Evolutionary conservation across 2,329 filamentous ascomycete species (phyloP).

Genomic region (Cladosporium sp.): DNA sequence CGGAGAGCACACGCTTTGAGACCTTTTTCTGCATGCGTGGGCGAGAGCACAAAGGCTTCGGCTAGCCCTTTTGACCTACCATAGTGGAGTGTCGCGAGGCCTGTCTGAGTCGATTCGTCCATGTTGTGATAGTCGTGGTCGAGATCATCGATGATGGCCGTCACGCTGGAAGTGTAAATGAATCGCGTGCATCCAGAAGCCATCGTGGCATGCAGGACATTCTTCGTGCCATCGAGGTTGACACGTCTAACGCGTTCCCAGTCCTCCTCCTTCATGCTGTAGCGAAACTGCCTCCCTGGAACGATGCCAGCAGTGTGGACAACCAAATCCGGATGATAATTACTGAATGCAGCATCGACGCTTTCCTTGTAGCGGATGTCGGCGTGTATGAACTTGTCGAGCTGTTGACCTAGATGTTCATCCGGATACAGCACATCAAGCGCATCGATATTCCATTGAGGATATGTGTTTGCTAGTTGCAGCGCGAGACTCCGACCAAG

Average conservation of each 20-base stretch:
- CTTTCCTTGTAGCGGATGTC: slow-evolving; percentile 42
- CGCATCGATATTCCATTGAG: slow-evolving; percentile 41
- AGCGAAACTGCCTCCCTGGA: slow-evolving; percentile 41
- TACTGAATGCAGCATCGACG: slow-evolving; percentile 53
- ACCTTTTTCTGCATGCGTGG: slow-evolving; percentile 58
- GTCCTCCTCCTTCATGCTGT: slow-evolving; percentile 41
- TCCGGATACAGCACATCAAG: slow-evolving; percentile 42
- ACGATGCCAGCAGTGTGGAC: slow-evolving; percentile 76
- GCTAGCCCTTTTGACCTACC: slow-evolving; percentile 87
- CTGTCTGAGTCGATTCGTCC: slow-evolving; percentile 77
- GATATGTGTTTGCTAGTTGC: slow-evolving; percentile 40
- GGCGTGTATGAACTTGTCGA: slow-evolving; percentile 38
- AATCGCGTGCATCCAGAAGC: slow-evolving; percentile 72
- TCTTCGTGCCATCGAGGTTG: slow-evolving; percentile 82
- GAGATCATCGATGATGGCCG: slow-evolving; percentile 78
- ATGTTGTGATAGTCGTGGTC: slow-evolving; percentile 76
- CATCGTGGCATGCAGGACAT: slow-evolving; percentile 72
- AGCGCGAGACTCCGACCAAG: slow-evolving; percentile 45
- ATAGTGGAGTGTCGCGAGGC: slow-evolving; percentile 74
- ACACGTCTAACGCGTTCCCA: slow-evolving; percentile 70
- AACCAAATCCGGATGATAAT: slow-evolving; percentile 74
- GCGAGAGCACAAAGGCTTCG: slow-evolving; percentile 72
- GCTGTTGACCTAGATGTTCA: slow-evolving; percentile 20
- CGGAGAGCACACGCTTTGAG: slow-evolving; percentile 65
- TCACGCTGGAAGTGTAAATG: slow-evolving; percentile 88